Percentiles rank a stretch among this genome's conserved stretches.
Conservation (phyloP, 768 basidiomycete genomes). For the Lactifluus piperatus region DNA sequence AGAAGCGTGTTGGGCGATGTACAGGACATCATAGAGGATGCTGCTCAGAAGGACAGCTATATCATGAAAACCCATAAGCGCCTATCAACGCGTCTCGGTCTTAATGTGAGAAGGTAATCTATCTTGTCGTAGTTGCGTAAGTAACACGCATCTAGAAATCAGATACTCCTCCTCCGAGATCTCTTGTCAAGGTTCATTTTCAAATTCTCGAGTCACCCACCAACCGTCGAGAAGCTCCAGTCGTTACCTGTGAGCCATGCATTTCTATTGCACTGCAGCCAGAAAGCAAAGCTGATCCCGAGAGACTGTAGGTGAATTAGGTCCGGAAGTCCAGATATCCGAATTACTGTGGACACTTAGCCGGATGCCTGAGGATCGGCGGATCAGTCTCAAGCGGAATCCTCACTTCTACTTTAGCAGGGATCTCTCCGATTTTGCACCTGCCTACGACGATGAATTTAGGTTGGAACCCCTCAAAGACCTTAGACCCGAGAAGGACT, state of each 20-base stretch:
- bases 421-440: conserved; percentile 12
- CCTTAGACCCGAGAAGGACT: conserved; percentile 11
- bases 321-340: conserved; percentile 11
- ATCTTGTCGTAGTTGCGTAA: background rate
- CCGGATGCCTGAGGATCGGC: conserved; percentile 14
- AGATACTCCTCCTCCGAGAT: background rate
- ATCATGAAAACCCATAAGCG: conserved; percentile 14
- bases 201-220: conserved; percentile 13
- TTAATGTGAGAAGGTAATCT: background rate
- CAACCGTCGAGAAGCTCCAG: conserved; percentile 6
- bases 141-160: background rate
- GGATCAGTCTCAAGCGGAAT: conserved; percentile 15
- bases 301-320: conserved; percentile 5
- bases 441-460: conserved; percentile 5
- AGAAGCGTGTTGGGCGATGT: conserved; percentile 14
- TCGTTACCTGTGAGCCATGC: conserved; percentile 8
- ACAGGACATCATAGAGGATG: conserved; percentile 15
- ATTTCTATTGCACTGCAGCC: background rate
- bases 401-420: conserved; percentile 13
- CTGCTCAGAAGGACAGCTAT: conserved; percentile 13
- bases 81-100: conserved; percentile 9
- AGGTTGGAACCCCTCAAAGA: conserved; percentile 12
- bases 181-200: conserved; percentile 12
- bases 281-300: background rate
- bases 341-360: conserved; percentile 15